A percentile compares a stretch with the other conserved stretches of the same genome.
These are phyloP conservation scores for Quercus dentata DNA, from an alignment of 306 rosid species.

Conservation along the genomic window DNA sequence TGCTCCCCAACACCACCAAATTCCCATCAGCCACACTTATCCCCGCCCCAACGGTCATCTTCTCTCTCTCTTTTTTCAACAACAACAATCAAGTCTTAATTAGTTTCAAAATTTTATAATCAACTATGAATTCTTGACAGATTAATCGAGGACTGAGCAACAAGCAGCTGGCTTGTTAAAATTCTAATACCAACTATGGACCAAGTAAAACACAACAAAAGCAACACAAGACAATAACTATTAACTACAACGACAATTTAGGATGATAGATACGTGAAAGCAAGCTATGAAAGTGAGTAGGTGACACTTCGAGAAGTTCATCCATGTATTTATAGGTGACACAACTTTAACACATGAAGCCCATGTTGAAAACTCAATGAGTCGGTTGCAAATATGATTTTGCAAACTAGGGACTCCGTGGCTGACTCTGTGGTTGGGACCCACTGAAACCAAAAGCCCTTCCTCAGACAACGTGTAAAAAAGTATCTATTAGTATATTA, in stretches of 20 bases:
- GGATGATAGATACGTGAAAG: no score
- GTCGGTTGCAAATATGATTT: constrained; percentile 2
- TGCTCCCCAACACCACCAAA: constrained; percentile 66
- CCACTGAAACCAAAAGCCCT: background rate
- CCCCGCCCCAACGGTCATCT: constrained; percentile 87
- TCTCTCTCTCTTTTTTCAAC: background rate
- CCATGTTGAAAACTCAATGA: background rate
- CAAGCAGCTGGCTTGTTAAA: background rate
- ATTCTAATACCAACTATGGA: background rate
- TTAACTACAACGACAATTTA: no score
- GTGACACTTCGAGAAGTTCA: no score
- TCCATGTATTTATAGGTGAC: background rate
- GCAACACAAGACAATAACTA: no score
- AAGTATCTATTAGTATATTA: background rate
- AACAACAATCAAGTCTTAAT: no score
- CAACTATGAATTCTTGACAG: background rate
- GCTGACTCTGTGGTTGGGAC: background rate
- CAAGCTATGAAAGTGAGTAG: no score
- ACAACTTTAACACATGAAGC: background rate
- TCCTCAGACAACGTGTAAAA: background rate
- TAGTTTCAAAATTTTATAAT: background rate
- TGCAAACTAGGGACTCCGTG: constrained; percentile 16
- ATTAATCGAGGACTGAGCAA: no score
- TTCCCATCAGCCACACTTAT: constrained; percentile 55
- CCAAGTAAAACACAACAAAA: background rate